Conservation (phyloP, 2,329 filamentous ascomycete species). For the Dactylonectria estremocensis region DNA sequence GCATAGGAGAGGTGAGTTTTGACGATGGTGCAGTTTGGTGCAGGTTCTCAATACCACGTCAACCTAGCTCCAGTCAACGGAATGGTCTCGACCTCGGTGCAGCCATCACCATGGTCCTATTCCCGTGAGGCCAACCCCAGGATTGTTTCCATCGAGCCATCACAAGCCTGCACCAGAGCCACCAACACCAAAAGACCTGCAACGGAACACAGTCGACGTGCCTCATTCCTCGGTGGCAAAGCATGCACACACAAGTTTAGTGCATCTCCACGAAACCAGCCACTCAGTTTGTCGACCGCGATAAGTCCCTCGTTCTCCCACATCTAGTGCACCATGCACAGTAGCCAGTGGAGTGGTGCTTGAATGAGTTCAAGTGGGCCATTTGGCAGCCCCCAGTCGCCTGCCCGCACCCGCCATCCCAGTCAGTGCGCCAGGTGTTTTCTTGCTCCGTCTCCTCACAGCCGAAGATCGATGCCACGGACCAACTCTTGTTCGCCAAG, state of each 20-base stretch:
- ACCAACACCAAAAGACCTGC: too few species aligned
- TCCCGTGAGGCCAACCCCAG: neutral
- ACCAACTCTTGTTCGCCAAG: conserved; percentile 49
- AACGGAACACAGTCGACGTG: conserved; percentile 5
- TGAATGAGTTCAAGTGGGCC: conserved; percentile 30
- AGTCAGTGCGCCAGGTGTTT: conserved; percentile 43
- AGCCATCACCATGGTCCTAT: conserved; percentile 3
- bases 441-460: conserved; percentile 44
- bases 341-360: conserved; percentile 41
- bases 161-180: neutral
- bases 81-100: conserved; percentile 4
- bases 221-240: neutral
- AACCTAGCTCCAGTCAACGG: neutral
- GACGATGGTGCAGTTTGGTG: conserved; percentile 10
- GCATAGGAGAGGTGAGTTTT: conserved; percentile 12
- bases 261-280: conserved; percentile 18
- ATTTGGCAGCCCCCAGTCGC: conserved; percentile 18
- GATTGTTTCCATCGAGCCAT: conserved; percentile 7
- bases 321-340: conserved; percentile 35
- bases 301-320: neutral
- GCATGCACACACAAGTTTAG: conserved; percentile 1
- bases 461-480: conserved; percentile 45
- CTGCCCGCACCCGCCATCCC: conserved; percentile 45
- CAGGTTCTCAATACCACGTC: conserved; percentile 5
- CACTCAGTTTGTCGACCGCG: neutral